Conservation (phyloP, 768 basidiomycete genomes). For the Leccinum rimulosum region DNA sequence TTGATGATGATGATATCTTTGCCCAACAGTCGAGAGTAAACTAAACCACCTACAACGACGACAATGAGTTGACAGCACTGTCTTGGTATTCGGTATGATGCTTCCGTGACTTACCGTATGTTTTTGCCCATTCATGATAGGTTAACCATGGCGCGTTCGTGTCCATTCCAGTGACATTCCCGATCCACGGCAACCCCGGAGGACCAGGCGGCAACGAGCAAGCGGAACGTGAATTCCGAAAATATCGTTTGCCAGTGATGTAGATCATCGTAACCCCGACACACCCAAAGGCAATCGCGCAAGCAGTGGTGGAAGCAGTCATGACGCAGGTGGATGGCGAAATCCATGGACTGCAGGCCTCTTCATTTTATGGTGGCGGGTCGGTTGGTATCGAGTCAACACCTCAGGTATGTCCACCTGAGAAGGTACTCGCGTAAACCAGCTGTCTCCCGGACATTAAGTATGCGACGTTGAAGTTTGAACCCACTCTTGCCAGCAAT, state of each 20-base stretch:
- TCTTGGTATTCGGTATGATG: too few relatives aligned
- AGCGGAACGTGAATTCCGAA: neutral
- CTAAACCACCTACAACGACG: neutral
- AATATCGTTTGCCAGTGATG: neutral
- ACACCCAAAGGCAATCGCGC: neutral
- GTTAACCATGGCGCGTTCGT: neutral
- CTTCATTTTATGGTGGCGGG: neutral
- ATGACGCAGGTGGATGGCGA: neutral
- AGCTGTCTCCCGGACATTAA: too few relatives aligned
- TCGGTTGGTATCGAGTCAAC: too few relatives aligned
- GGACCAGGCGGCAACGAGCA: neutral
- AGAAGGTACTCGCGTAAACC: too few relatives aligned
- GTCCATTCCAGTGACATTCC: neutral
- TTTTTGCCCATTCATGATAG: neutral
- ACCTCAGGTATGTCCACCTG: too few relatives aligned
- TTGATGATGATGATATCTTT: neutral
- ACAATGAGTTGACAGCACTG: neutral
- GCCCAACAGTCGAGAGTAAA: neutral
- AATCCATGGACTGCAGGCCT: neutral
- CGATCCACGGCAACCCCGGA: neutral
- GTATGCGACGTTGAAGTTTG: too few relatives aligned
- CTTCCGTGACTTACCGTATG: neutral
- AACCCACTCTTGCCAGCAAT: too few relatives aligned
- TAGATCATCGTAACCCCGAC: neutral
- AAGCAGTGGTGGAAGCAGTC: neutral